phyloP scores from a whole-genome alignment of 805 yeast species.

The Kodamaea nitidulidarum region DNA sequence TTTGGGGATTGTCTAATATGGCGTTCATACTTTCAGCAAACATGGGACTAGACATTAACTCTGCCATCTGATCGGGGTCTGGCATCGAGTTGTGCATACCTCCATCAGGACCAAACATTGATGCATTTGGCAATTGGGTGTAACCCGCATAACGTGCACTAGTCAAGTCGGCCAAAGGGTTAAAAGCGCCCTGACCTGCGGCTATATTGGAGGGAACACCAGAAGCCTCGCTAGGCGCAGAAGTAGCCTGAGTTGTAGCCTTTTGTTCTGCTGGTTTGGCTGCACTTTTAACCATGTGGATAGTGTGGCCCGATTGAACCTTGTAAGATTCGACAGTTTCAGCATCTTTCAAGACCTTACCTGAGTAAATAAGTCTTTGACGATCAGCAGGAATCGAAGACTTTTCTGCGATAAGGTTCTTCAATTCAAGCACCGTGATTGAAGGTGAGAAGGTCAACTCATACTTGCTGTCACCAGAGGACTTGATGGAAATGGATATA shows the following conservation, averaged over 20 bases:
- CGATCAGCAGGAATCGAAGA: constrained; percentile 69
- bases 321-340: constrained; percentile 74
- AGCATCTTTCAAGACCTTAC: constrained; percentile 83
- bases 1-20: constrained; percentile 81
- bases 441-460: constrained; percentile 53
- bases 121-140: constrained; percentile 79
- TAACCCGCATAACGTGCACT: constrained; percentile 96
- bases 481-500: constrained; percentile 34
- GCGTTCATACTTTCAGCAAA: constrained; percentile 79
- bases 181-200: constrained; percentile 84
- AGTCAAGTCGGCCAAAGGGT: constrained; percentile 87
- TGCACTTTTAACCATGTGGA: constrained; percentile 87
- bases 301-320: constrained; percentile 78
- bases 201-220: constrained; percentile 73
- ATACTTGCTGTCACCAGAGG: constrained; percentile 77
- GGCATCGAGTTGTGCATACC: constrained; percentile 74
- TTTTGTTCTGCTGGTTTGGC: constrained; percentile 24
- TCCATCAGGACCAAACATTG: constrained; percentile 92
- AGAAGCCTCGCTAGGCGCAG: constrained; percentile 14
- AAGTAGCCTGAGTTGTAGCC: constrained; percentile 19
- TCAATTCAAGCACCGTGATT: constrained; percentile 63
- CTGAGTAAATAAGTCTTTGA: constrained; percentile 89
- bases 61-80: constrained; percentile 67
- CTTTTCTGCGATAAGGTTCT: constrained; percentile 55
- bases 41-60: constrained; percentile 77